A percentile compares a stretch with the other conserved stretches of the same genome.
Conservation (phyloP, 805 yeast genomes). For the Candida mattraensis region DNA sequence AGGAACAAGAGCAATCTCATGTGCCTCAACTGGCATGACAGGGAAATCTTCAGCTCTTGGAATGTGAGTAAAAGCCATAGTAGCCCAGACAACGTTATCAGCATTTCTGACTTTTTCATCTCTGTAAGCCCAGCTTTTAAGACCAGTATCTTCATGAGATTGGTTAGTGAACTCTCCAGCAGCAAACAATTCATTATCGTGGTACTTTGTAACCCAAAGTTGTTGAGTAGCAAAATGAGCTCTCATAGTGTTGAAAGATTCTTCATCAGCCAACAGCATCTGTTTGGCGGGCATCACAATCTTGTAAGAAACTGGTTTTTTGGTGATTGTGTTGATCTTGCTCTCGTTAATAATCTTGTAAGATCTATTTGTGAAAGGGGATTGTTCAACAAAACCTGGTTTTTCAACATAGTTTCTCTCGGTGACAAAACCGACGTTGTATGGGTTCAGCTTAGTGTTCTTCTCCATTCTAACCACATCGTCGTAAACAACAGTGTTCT, state of each 20-base stretch:
- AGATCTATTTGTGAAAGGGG: conserved; percentile 74
- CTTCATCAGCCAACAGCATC: conserved; percentile 65
- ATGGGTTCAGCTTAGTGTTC: conserved; percentile 56
- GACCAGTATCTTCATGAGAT: conserved; percentile 70
- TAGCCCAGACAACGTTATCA: conserved; percentile 79
- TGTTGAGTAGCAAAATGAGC: conserved; percentile 79
- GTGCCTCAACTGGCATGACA: conserved; percentile 83
- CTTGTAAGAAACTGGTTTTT: conserved; percentile 76
- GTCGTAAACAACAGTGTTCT: conserved; percentile 70
- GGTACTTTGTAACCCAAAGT: conserved; percentile 79
- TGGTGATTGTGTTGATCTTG: conserved; percentile 65
- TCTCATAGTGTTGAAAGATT: conserved; percentile 66
- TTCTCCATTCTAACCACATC: conserved; percentile 64
- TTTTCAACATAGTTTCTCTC: conserved; percentile 66
- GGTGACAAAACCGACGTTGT: conserved; percentile 67
- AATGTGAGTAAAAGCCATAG: conserved; percentile 77
- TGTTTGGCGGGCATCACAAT: conserved; percentile 73
- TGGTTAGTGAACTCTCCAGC: conserved; percentile 89
- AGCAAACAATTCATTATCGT: conserved; percentile 69
- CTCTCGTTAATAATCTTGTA: conserved; percentile 75
- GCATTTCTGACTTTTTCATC: conserved; percentile 68
- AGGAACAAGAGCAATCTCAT: conserved; percentile 67
- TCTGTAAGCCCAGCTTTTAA: conserved; percentile 70
- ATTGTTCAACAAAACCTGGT: conserved; percentile 70
- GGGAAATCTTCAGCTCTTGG: conserved; percentile 89